Evolutionary conservation across 176 grass and related monocot genomes (phyloP).

Genomic region (Juncus effusus): DNA sequence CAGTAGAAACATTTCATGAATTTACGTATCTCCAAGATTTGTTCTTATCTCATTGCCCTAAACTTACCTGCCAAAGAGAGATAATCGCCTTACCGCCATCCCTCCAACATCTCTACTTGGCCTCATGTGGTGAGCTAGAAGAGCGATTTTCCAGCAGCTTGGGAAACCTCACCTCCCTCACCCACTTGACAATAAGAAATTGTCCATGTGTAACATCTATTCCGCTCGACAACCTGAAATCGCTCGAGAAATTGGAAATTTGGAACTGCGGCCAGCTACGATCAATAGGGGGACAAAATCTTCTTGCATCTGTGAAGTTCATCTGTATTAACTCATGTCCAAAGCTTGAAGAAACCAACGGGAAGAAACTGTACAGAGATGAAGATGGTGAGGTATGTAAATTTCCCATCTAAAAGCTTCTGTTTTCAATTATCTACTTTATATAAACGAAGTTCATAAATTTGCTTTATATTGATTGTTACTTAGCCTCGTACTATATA

Average conservation of each 20-base stretch:
- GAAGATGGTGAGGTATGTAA: too few species aligned
- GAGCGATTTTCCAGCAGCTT: constrained; percentile 6
- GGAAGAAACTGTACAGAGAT: not conserved
- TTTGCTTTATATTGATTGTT: too few species aligned
- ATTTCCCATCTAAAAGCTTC: too few species aligned
- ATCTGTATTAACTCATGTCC: not conserved
- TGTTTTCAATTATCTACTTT: too few species aligned
- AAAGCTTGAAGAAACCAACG: constrained; percentile 7
- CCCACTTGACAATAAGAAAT: not conserved
- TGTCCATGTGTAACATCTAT: not conserved
- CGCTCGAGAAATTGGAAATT: not conserved
- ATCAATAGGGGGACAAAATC: not conserved
- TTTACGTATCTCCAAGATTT: constrained; percentile 6
- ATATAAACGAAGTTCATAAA: too few species aligned
- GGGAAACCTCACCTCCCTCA: constrained; percentile 21
- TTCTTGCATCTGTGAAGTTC: not conserved
- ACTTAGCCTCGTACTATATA: too few species aligned
- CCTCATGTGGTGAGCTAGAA: constrained; percentile 10
- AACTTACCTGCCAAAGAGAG: too few species aligned
- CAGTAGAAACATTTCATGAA: too few species aligned
- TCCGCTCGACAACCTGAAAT: not conserved
- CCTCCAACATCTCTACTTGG: not conserved
- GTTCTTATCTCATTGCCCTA: too few species aligned
- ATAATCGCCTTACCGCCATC: constrained; percentile 25
- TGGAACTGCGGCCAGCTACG: not conserved